phyloP scores from a whole-genome alignment of 2,329 filamentous ascomycete species.

The Aureobasidium sp. region DNA sequence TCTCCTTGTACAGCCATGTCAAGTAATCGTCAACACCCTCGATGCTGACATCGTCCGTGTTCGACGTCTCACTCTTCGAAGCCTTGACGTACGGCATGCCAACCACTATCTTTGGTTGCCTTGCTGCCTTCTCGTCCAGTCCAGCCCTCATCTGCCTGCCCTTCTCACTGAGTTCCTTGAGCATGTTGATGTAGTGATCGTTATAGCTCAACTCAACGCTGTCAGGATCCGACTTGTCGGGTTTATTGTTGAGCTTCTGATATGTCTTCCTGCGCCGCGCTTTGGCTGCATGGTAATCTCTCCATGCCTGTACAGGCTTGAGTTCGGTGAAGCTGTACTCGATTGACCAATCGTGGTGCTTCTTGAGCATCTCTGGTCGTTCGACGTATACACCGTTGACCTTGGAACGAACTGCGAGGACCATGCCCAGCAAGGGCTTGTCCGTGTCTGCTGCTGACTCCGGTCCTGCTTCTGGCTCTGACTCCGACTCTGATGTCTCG shows the following conservation, averaged over 20 bases:
- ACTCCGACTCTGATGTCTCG: background rate
- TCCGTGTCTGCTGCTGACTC: slow-evolving; percentile 13
- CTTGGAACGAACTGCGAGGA: slow-evolving; percentile 62
- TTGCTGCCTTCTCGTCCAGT: slow-evolving; percentile 46
- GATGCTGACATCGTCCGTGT: slow-evolving; percentile 11
- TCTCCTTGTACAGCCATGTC: slow-evolving; percentile 16
- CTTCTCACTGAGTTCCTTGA: slow-evolving; percentile 41
- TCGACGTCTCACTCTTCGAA: background rate
- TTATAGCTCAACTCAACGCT: background rate
- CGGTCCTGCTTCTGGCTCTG: background rate
- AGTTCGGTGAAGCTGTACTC: slow-evolving; percentile 70
- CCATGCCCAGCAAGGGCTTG: slow-evolving; percentile 55
- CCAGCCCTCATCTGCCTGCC: slow-evolving; percentile 53
- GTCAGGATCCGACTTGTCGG: slow-evolving; percentile 27
- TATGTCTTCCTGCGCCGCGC: slow-evolving; percentile 46
- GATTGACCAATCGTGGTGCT: slow-evolving; percentile 56
- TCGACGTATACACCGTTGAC: slow-evolving; percentile 57
- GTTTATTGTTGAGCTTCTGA: slow-evolving; percentile 23
- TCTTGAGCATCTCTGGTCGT: slow-evolving; percentile 47
- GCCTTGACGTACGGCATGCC: slow-evolving; percentile 15
- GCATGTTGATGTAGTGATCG: slow-evolving; percentile 34
- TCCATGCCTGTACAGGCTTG: slow-evolving; percentile 33
- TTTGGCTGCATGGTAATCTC: slow-evolving; percentile 50
- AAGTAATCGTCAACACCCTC: slow-evolving; percentile 18
- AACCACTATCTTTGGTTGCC: slow-evolving; percentile 31